phyloP scores from a whole-genome alignment of 441 rosid genomes.

The Erysimum cheiri region DNA sequence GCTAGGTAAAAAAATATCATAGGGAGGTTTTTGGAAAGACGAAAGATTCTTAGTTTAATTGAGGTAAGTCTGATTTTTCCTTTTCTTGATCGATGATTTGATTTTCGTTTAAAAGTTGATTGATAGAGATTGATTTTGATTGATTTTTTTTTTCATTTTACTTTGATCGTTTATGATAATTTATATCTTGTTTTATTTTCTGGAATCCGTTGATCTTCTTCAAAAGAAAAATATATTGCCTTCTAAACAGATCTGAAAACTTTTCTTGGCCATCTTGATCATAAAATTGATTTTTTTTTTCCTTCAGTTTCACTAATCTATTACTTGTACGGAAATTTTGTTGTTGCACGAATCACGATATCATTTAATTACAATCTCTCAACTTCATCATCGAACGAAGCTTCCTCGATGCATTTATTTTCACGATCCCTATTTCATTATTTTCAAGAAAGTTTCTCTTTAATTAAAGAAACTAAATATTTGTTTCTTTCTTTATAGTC shows the following conservation, averaged over 20 bases:
- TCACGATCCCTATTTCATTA: constrained; percentile 43
- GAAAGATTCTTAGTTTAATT: constrained; percentile 23
- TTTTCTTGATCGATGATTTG: constrained; percentile 23
- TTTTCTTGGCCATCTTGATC: constrained; percentile 4
- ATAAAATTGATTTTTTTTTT: background rate
- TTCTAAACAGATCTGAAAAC: constrained; percentile 35
- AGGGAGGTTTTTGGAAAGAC: constrained; percentile 9
- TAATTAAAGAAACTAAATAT: background rate
- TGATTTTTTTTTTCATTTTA: constrained; percentile 11
- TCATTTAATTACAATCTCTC: constrained; percentile 15
- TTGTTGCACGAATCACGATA: constrained; percentile 35
- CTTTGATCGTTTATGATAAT: constrained; percentile 19
- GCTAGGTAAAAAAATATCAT: background rate
- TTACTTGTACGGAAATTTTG: constrained; percentile 27
- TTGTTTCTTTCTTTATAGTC: background rate
- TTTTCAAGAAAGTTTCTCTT: background rate
- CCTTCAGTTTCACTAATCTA: constrained; percentile 24
- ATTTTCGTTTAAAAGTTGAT: constrained; percentile 23
- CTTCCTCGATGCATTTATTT: constrained; percentile 39
- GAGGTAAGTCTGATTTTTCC: constrained; percentile 28
- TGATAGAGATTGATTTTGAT: constrained; percentile 42
- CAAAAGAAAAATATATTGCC: background rate
- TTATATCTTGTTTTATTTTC: constrained; percentile 19
- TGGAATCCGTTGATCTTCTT: constrained; percentile 28
- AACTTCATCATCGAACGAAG: constrained; percentile 19